A percentile compares a stretch with the other conserved stretches of the same genome.
phyloP scores from a whole-genome alignment of 2,329 filamentous ascomycete genomes.

The Kalaharituber pfeilii region DNA sequence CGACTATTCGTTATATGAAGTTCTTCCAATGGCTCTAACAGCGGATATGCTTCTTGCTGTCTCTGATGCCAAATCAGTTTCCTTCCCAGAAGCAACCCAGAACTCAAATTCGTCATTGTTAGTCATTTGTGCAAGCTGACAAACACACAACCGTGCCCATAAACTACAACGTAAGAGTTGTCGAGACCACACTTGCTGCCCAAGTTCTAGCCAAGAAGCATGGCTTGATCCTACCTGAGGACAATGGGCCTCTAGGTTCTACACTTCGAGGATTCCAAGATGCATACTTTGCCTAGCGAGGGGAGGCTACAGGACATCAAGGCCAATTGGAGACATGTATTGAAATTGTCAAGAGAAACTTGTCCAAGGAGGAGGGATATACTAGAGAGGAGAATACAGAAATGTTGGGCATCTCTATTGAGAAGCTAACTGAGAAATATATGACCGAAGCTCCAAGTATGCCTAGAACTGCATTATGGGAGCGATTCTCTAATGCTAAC shows the following conservation, averaged over 20 bases:
- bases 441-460: conserved; percentile 59
- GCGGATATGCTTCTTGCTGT: conserved; percentile 83
- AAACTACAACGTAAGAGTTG: conserved; percentile 91
- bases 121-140: conserved; percentile 84
- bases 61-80: conserved; percentile 50
- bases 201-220: conserved; percentile 44
- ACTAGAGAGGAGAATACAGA: conserved; percentile 68
- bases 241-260: conserved; percentile 66
- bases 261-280: conserved; percentile 78
- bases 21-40: conserved; percentile 86
- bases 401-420: conserved; percentile 49
- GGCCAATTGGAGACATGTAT: conserved; percentile 53
- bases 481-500: not conserved
- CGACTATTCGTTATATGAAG: conserved; percentile 92
- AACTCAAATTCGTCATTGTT: conserved; percentile 80
- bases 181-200: conserved; percentile 83
- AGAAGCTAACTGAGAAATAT: conserved; percentile 58
- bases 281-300: conserved; percentile 46
- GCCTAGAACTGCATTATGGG: not conserved
- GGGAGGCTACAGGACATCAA: conserved; percentile 35
- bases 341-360: conserved; percentile 48
- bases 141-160: conserved; percentile 87
- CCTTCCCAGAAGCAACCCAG: conserved; percentile 62
- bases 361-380: conserved; percentile 68
- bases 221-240: conserved; percentile 48